Evolutionary conservation across 768 basidiomycete species (phyloP).

Genomic region (Hygrophorus pudorinus): DNA sequence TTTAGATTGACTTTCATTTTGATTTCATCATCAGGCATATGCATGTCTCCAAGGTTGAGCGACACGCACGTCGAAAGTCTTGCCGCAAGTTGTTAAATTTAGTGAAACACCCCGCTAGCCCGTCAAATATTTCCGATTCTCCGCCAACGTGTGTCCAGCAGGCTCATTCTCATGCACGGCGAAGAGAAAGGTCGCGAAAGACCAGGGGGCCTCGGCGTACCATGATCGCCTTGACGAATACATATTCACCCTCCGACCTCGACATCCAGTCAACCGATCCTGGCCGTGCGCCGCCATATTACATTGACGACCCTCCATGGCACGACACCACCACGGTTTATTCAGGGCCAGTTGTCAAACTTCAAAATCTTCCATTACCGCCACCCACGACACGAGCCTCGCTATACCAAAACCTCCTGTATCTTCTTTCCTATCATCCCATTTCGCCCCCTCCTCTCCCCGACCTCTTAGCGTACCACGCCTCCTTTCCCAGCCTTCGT

Average conservation of each 20-base stretch:
- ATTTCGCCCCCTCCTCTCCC: conserved; percentile 22
- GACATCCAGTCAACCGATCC: conserved; percentile 19
- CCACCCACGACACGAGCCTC: conserved; percentile 19
- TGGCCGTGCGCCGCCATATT: conserved; percentile 10
- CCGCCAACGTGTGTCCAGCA: too few species aligned
- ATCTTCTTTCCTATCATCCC: conserved; percentile 22
- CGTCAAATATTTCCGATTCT: too few species aligned
- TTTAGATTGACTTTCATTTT: too few species aligned
- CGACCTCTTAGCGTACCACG: conserved; percentile 41
- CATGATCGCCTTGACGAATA: neutral
- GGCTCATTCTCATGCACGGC: too few species aligned
- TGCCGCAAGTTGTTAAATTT: too few species aligned
- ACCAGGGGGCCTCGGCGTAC: neutral
- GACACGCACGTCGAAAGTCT: too few species aligned
- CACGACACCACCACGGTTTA: conserved; percentile 6
- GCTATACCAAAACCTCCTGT: conserved; percentile 34
- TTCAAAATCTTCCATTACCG: conserved; percentile 12
- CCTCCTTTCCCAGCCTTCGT: conserved; percentile 16
- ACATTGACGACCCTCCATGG: conserved; percentile 8
- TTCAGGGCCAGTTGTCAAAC: neutral
- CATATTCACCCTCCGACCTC: conserved; percentile 4
- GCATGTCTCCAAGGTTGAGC: too few species aligned
- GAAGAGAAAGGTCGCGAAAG: too few species aligned
- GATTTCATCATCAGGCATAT: too few species aligned
- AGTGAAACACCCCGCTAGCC: too few species aligned